These are phyloP conservation scores for Draba incana DNA, from an alignment of 345 rosid species.

Conservation along the genomic window DNA sequence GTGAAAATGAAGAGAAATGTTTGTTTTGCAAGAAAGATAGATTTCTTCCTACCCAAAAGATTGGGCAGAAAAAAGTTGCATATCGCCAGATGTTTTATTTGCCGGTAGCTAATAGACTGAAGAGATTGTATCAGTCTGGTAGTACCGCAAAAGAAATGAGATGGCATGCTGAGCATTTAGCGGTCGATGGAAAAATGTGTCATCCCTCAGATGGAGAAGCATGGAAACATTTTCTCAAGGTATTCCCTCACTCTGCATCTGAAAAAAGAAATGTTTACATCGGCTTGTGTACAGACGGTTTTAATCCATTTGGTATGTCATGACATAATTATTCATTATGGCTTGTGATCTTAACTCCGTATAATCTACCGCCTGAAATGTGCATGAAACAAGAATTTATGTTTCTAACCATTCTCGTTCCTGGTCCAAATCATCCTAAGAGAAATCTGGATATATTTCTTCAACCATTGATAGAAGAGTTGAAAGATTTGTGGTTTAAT, in stretches of 20 bases:
- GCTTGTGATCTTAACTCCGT: neutral
- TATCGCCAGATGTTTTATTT: neutral
- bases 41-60: neutral
- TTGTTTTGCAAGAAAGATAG: neutral
- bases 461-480: conserved; percentile 9
- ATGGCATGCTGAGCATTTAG: neutral
- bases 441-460: conserved; percentile 1
- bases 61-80: neutral
- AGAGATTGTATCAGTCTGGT: neutral
- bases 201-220: neutral
- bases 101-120: neutral
- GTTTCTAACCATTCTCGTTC: conserved; percentile 1
- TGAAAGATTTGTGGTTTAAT: neutral
- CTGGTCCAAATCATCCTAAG: neutral
- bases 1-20: neutral
- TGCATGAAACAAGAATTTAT: conserved; percentile 13
- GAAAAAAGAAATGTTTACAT: too few species aligned
- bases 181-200: neutral
- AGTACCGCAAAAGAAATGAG: neutral
- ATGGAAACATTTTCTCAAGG: neutral
- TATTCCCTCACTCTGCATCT: neutral
- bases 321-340: too few species aligned
- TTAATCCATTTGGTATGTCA: too few species aligned
- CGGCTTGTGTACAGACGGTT: too few species aligned
- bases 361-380: neutral